Evolutionary conservation across 371 early-diverging fungal species (phyloP).

Genomic region (Conidiobolus incongruus): DNA sequence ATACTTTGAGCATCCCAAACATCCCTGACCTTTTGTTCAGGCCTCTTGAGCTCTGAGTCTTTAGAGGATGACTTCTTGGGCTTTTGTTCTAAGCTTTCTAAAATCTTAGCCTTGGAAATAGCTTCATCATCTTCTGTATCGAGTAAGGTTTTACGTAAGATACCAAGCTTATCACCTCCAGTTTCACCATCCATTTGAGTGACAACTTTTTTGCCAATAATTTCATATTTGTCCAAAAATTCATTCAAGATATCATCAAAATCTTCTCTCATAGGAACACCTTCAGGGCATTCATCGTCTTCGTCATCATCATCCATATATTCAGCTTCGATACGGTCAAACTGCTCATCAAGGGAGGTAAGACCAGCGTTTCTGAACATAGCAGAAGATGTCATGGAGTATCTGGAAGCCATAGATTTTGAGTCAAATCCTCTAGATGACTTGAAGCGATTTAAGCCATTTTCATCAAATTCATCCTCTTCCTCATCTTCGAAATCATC

Average conservation of each 20-base stretch:
- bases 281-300: conserved; percentile 17
- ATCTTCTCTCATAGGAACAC: conserved; percentile 25
- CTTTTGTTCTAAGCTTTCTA: conserved; percentile 6
- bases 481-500: conserved; percentile 15
- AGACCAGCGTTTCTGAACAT: conserved; percentile 80
- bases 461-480: conserved; percentile 11
- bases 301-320: conserved; percentile 30
- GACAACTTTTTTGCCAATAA: conserved; percentile 46
- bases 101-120: conserved; percentile 7
- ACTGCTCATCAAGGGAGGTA: conserved; percentile 74
- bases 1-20: conserved; percentile 66
- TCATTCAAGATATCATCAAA: conserved; percentile 64
- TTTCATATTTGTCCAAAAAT: conserved; percentile 65
- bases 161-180: conserved; percentile 33
- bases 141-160: conserved; percentile 35
- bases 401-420: conserved; percentile 14
- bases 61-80: conserved; percentile 8
- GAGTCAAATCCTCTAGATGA: conserved; percentile 4
- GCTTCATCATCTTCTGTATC: conserved; percentile 8
- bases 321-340: conserved; percentile 59
- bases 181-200: conserved; percentile 39
- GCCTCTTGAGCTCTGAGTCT: conserved; percentile 18
- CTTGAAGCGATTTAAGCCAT: background rate
- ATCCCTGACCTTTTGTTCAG: conserved; percentile 22
- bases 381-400: conserved; percentile 76